These are phyloP conservation scores for Venturia pyrina DNA, from an alignment of 2,329 filamentous ascomycete species.

Conservation along the genomic window DNA sequence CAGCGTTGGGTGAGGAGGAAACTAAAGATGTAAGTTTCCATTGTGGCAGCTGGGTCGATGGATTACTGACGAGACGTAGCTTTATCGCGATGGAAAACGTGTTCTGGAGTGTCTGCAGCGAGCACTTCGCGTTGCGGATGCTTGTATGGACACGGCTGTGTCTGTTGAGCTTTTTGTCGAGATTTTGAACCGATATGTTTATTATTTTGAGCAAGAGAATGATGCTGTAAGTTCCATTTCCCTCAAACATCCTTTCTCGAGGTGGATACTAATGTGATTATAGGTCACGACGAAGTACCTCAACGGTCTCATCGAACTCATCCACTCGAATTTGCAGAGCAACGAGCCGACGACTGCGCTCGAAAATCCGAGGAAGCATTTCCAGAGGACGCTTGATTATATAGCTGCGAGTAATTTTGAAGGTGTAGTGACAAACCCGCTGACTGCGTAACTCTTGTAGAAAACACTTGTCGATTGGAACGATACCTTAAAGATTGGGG, in stretches of 20 bases:
- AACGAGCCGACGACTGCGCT: conserved; percentile 75
- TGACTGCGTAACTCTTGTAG: not conserved
- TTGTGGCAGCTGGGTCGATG: not conserved
- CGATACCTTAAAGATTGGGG: not conserved
- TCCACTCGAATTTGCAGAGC: conserved; percentile 87
- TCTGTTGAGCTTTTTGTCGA: conserved; percentile 98
- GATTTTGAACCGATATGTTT: conserved; percentile 95
- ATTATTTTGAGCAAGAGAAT: conserved; percentile 99
- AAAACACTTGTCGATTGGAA: not conserved
- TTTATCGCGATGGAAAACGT: conserved; percentile 94
- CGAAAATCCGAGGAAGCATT: conserved; percentile 86
- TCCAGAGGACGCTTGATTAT: conserved; percentile 88
- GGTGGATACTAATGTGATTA: conserved; percentile 13
- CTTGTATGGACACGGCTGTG: conserved; percentile 96
- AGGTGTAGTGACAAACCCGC: conserved; percentile 64
- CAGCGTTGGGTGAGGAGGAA: conserved; percentile 68
- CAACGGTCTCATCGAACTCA: conserved; percentile 94
- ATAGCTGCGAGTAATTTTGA: conserved; percentile 88
- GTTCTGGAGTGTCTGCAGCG: conserved; percentile 94
- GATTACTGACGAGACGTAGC: conserved; percentile 37
- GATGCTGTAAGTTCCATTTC: conserved; percentile 56
- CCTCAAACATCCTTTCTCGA: no score
- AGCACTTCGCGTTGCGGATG: conserved; percentile 89
- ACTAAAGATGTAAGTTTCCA: conserved; percentile 56
- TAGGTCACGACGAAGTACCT: conserved; percentile 91